Conservation (phyloP, 768 basidiomycete species). For the Tephrocybe sp. region DNA sequence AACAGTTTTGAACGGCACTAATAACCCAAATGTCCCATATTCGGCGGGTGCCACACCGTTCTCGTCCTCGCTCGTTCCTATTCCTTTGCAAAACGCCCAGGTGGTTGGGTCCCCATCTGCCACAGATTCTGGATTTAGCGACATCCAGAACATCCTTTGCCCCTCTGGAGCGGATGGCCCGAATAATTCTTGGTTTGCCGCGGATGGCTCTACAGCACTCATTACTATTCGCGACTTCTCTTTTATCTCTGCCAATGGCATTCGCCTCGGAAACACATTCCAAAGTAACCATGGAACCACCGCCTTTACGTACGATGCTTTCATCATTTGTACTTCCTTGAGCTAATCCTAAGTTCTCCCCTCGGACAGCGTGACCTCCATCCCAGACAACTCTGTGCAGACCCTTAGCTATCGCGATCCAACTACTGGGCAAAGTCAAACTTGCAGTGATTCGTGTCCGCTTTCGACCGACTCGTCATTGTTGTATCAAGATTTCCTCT, state of each 20-base stretch:
- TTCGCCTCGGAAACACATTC: constrained; percentile 93
- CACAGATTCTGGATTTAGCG: constrained; percentile 52
- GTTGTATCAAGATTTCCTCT: constrained; percentile 93
- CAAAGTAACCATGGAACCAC: constrained; percentile 76
- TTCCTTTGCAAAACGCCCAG: constrained; percentile 63
- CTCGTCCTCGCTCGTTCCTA: constrained; percentile 85
- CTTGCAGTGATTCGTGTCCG: constrained; percentile 79
- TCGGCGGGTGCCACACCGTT: constrained; percentile 82
- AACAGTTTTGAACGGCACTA: constrained; percentile 52
- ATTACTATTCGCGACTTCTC: constrained; percentile 78
- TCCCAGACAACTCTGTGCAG: constrained; percentile 86
- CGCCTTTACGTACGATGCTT: constrained; percentile 69
- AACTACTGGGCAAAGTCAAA: constrained; percentile 64
- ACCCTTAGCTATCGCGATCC: constrained; percentile 79
- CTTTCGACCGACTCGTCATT: constrained; percentile 73
- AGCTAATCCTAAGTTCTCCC: constrained; percentile 8
- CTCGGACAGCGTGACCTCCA: constrained; percentile 65
- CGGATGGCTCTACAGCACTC: constrained; percentile 64
- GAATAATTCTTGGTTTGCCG: constrained; percentile 82
- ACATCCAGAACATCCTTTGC: constrained; percentile 76
- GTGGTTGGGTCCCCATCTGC: constrained; percentile 61
- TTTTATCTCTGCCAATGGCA: constrained; percentile 70
- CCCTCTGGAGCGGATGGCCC: constrained; percentile 80
- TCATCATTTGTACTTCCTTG: constrained; percentile 1
- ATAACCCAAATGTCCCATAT: constrained; percentile 84